These are phyloP conservation scores for Phyllosticta capitalensis DNA, from an alignment of 2,329 filamentous ascomycete genomes.

Conservation along the genomic window DNA sequence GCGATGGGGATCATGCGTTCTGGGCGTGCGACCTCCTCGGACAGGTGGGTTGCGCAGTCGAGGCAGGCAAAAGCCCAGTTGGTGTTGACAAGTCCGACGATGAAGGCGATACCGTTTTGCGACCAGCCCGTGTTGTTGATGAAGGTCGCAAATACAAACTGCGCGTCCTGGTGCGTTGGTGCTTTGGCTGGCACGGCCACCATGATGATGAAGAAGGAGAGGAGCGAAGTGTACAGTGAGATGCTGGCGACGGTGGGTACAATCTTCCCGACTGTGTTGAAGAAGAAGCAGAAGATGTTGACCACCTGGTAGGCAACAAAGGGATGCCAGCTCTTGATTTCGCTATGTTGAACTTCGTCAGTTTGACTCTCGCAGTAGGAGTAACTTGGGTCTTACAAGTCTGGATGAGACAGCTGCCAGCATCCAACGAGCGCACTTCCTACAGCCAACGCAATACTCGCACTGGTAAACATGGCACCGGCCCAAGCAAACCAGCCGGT, in stretches of 20 bases:
- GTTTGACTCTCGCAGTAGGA: neutral
- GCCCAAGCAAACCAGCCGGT: constrained; percentile 46
- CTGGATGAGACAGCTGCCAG: constrained; percentile 43
- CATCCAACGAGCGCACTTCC: constrained; percentile 42
- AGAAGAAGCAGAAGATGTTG: constrained; percentile 40
- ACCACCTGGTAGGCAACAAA: constrained; percentile 39
- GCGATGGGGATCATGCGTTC: constrained; percentile 41
- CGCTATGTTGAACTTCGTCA: constrained; percentile 14
- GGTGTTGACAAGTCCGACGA: constrained; percentile 42
- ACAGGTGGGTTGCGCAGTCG: constrained; percentile 42
- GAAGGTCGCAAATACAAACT: constrained; percentile 44
- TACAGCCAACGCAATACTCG: constrained; percentile 42
- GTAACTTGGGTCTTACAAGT: constrained; percentile 34
- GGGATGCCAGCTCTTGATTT: constrained; percentile 26
- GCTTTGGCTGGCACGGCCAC: constrained; percentile 38
- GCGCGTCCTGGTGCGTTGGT: constrained; percentile 34
- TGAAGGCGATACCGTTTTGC: constrained; percentile 40
- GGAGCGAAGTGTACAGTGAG: constrained; percentile 37
- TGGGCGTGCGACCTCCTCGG: constrained; percentile 40
- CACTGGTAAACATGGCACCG: constrained; percentile 45
- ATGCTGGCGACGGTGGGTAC: constrained; percentile 32
- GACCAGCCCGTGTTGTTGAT: constrained; percentile 43
- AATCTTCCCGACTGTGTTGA: constrained; percentile 36
- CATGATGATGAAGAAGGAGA: constrained; percentile 40
- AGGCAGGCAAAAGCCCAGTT: constrained; percentile 44